A percentile compares a stretch with the other conserved stretches of the same genome.
These are phyloP conservation scores for Aureobasidium lini DNA, from an alignment of 2,329 filamentous ascomycete genomes.

Conservation along the genomic window DNA sequence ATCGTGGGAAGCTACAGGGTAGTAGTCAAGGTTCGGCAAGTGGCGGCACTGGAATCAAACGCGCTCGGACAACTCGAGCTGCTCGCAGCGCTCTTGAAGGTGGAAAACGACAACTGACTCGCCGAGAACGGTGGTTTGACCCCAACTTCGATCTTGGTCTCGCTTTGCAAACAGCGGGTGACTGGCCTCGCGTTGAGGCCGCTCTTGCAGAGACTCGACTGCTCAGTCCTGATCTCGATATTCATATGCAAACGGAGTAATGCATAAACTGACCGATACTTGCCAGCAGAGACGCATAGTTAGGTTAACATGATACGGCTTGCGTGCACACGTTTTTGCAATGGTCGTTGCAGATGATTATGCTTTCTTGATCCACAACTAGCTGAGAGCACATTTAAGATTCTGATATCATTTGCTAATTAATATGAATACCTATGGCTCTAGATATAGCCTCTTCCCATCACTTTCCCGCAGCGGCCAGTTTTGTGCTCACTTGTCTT, in stretches of 20 bases:
- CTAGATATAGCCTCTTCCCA: too few species aligned
- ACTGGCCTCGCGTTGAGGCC: constrained; percentile 27
- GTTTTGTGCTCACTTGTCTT: too few species aligned
- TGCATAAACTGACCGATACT: neutral
- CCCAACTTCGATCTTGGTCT: constrained; percentile 49
- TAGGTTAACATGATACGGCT: too few species aligned
- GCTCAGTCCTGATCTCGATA: neutral
- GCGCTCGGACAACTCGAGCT: constrained; percentile 63
- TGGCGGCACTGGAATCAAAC: constrained; percentile 34
- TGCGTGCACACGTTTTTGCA: too few species aligned
- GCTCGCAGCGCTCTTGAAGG: constrained; percentile 73
- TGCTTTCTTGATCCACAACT: neutral
- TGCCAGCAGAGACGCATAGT: too few species aligned
- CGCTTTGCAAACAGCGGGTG: constrained; percentile 56
- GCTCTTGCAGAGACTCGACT: neutral
- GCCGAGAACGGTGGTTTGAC: constrained; percentile 66
- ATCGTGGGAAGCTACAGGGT: constrained; percentile 55
- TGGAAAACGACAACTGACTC: constrained; percentile 54
- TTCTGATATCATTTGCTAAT: too few species aligned
- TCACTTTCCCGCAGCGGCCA: too few species aligned
- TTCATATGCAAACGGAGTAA: neutral
- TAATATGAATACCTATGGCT: too few species aligned
- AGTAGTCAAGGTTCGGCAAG: constrained; percentile 24
- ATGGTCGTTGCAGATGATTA: neutral
- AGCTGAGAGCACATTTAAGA: too few species aligned